Evolutionary conservation across 768 basidiomycete species (phyloP).

Genomic region (Russula compacta): DNA sequence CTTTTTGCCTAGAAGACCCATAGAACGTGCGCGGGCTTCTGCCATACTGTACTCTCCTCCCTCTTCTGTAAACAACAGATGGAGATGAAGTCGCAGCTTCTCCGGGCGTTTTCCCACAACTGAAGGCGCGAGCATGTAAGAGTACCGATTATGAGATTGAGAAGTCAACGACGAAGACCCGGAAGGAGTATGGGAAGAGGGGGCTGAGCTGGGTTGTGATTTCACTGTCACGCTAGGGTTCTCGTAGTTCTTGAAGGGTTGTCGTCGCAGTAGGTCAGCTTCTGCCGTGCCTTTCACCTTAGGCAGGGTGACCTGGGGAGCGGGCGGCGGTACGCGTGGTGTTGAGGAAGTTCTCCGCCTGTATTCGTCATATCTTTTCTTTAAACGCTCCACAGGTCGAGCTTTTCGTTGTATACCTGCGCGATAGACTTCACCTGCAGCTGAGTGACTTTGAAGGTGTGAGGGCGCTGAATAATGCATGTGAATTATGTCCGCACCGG

Average conservation of each 20-base stretch:
- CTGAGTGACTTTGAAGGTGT: conserved; percentile 41
- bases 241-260: conserved; percentile 18
- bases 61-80: conserved; percentile 65
- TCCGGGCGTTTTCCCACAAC: conserved; percentile 63
- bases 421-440: conserved; percentile 75
- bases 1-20: conserved; percentile 77
- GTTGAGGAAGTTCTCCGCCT: conserved; percentile 25
- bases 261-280: conserved; percentile 16
- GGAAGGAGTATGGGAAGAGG: conserved; percentile 24
- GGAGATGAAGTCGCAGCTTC: conserved; percentile 58
- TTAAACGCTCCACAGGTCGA: conserved; percentile 76
- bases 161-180: conserved; percentile 19
- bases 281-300: conserved; percentile 18
- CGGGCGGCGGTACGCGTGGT: conserved; percentile 1
- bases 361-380: conserved; percentile 74
- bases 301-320: conserved; percentile 6
- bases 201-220: conserved; percentile 23
- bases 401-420: conserved; percentile 76
- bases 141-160: conserved; percentile 41
- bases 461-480: not conserved
- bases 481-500: conserved; percentile 41
- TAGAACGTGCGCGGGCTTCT: conserved; percentile 72
- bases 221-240: conserved; percentile 8
- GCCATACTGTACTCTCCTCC: conserved; percentile 77
- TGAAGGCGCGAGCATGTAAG: conserved; percentile 63